Evolutionary conservation across 352 stramenopile species (phyloP), one percentile per base, ranked within the genome.

Genomic region (Plasmopara halstedii): DNA sequence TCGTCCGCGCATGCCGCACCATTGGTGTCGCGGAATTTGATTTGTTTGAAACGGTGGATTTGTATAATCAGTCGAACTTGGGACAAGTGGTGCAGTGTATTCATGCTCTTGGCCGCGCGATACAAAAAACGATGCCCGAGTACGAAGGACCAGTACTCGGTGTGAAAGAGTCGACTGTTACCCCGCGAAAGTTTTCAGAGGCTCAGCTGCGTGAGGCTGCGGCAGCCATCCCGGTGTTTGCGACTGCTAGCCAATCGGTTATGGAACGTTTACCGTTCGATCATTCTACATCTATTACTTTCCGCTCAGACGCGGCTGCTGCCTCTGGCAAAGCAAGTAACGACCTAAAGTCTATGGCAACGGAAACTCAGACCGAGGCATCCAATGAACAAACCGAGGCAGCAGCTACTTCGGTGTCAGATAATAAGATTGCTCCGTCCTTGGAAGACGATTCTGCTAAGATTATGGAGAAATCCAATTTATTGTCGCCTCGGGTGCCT

Each of bases 41-140:
- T 53, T 57, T 95, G n/a, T 96, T 95, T 40, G 85, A 94, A 58
- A 95, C 86, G 1, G 76, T 95, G 10, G 86, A 95, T 34, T 56
- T 96, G 11, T 95, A 80, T 47, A 85, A 95, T 48, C 72, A 80
- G 17, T 95, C 95, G 58, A 90, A 95, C 43, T 23, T 94, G 2
- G 67, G 65, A 19, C 60, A 86, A n/a, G 85, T 96, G 18, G 73
- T 89, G 17, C 79, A 84, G 31, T 94, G 83, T 52, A 69, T 95
- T 43, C 80, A 92, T 29, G 85, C 85, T 1, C 62, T 95, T 0
- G 83, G 80, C 17, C 77, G 80, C 18, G 71, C 74, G 0, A 61
- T 92, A 17, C 73, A 83, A 33, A 88, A 88, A 66, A 85, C 80
- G 15, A 62, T 84, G 18, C 69, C 77, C 0, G 70, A 81, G n/a